Evolutionary conservation across 768 basidiomycete genomes (phyloP).

Genomic region (Tulasnella sp.): DNA sequence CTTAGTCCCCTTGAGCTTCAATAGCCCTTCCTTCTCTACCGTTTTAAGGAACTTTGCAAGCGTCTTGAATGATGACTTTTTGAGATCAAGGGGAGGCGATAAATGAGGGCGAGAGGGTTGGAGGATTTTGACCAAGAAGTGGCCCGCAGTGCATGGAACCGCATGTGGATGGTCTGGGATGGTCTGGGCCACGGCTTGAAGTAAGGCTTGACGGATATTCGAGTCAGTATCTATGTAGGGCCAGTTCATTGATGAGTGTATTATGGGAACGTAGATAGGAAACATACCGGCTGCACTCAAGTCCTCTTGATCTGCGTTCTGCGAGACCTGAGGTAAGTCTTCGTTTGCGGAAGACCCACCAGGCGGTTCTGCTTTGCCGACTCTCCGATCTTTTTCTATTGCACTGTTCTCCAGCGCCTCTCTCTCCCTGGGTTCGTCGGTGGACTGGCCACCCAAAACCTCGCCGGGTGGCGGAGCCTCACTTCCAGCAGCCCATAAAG

Average conservation of each 20-base stretch:
- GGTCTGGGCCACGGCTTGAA: conserved; percentile 48
- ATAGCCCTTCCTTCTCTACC: conserved; percentile 61
- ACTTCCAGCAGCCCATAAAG: conserved; percentile 62
- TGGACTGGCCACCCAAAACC: neutral
- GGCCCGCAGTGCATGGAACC: conserved; percentile 34
- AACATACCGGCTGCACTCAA: too few relatives aligned
- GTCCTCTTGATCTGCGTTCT: too few relatives aligned
- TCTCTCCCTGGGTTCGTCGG: too few relatives aligned
- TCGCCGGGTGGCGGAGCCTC: conserved; percentile 45
- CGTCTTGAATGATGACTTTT: conserved; percentile 70
- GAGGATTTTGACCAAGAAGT: conserved; percentile 36
- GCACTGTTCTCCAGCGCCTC: too few relatives aligned
- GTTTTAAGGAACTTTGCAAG: conserved; percentile 73
- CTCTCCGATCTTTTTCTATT: too few relatives aligned
- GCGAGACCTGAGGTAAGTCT: too few relatives aligned
- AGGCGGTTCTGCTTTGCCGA: too few relatives aligned
- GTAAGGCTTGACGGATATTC: conserved; percentile 50
- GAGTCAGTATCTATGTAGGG: conserved; percentile 44
- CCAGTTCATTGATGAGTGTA: too few relatives aligned
- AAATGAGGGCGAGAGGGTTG: conserved; percentile 63
- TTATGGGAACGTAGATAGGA: too few relatives aligned
- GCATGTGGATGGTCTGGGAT: conserved; percentile 15
- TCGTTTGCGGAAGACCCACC: too few relatives aligned
- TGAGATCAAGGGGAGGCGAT: conserved; percentile 58
- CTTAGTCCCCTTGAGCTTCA: conserved; percentile 60